Base-by-base conservation (phyloP, 2,329 filamentous ascomycete species). In the Penicillium sp. region DNA sequence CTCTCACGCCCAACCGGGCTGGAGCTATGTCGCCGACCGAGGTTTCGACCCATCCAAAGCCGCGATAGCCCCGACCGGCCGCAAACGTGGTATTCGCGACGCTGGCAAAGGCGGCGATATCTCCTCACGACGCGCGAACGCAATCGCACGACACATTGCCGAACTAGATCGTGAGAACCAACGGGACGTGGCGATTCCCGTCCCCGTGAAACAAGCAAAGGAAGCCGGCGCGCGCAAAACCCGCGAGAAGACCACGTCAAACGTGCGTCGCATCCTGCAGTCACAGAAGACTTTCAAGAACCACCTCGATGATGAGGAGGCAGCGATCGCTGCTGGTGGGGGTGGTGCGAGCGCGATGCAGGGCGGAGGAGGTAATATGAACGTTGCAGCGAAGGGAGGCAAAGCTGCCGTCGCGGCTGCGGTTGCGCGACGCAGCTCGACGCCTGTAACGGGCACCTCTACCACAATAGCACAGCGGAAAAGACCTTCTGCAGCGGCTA, bases 1-100 rank as follows among this genome's bases (percentile, higher is more conserved):
- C 24, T 86, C 57, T 86, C 86, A 14, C 84, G 85, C 40, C 79
- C 83, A 40, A 89, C 91, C 93, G 1, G 93, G 93, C 67, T 97
- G 92, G 89, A 91, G 91, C 11, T 96, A 96, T 71, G 90, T 97
- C 1, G 87, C 92, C 26, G 91, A 96, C 69, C 87, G 83, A 14
- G 70, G 82, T 72, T 81, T 83, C 52, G 81, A 84, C 51, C 81
- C 83, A 11, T 80, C 84, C 9, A 81, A 82, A 79, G 59, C 75
- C 73, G 56, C 80, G 77, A 54, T 75, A 77, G 60, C 83, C 82
- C 79, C 69, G 70, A 76, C 73, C 55, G 75, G 74, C 43, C 83
- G 89, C 58, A 96, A 95, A 75, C 88, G 91, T 66, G 87, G 85
- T 26, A 83, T 84, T 18, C 83, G 89, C 59, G 83, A 81, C 55